Base-by-base conservation (phyloP, 805 yeast species). In the Yamadazyma insecticola region DNA sequence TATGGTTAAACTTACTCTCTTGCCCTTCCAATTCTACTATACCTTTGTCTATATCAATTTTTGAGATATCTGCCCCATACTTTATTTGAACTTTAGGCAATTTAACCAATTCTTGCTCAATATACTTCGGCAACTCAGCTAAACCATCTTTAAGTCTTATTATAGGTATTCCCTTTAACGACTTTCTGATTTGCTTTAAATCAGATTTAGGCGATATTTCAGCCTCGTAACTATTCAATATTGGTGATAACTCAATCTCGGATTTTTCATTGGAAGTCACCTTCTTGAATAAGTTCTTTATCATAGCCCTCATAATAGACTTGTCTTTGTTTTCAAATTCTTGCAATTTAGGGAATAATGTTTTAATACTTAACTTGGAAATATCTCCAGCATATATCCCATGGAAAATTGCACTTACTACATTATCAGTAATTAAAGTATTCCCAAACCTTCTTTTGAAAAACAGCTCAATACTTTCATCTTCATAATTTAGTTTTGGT, bases 381-480 rank as follows among this genome's bases (percentile, higher is more conserved):
- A 77, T 67, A 53, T 89, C 95, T 1, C 70, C 70, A 1, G 95
- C 96, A 54, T 88, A 90, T 1, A 92, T 78, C 0, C 98, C 98
- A 48, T 88, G 87, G 51, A 82, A 65, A 4, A 88, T 59, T 0
- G 96, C 97, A 55, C 95, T 83, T 13, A 83, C 57, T 10, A 90
- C 57, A 30, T 84, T 78, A 35, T 59, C 60, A 3, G 71, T 62
- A 4, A 81, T 55, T 3, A 62, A 32, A 6, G 64, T 62, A 7
- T 42, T 48, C 3, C 89, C 89, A 50, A 88, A 80, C 38, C 96
- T 58, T 41, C 97, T 63, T 2, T 61, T 49, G 21, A 89, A 51
- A 47, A 87, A 86, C 2, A 70, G 61, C 26, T 74, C 78, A 1
- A 90, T 77, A 7, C 81, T 67, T 57, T 88, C 96, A 50, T 89